Evolutionary conservation across 2,329 filamentous ascomycete species (phyloP), one percentile per base, ranked within the genome.

Genomic region (Aureobasidium sp.): DNA sequence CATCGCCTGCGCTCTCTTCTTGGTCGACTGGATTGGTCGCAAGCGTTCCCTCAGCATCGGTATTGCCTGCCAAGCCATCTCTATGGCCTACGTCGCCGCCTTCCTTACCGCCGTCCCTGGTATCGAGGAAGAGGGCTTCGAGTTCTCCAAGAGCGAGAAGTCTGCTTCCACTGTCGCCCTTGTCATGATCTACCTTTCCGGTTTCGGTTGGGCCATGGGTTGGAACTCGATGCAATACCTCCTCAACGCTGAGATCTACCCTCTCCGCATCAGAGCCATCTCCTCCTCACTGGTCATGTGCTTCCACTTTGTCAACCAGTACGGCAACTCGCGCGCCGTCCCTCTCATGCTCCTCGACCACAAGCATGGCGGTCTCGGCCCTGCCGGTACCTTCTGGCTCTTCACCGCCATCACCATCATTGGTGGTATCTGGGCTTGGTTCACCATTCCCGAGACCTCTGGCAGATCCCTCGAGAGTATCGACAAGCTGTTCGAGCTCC

Each of bases 201-300:
- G 85, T 1, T 79, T 83, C 60, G 86, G 86, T 1, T 89, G 86
- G 85, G 85, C 86, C 0, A 77, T 88, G 4, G 85, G 60, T 27
- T 90, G 86, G 86, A 90, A 89, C 74, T 83, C 79, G 1, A 88
- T 89, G 78, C 88, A 90, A 73, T 92, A 91, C 69, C 79, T 92
- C 4, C 53, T 57, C 13, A 90, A 87, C 15, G 86, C 87, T 1
- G 88, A 92, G 69, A 79, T 92, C 63, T 92, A 89, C 75, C 87
- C 88, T 0, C 79, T 91, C 10, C 81, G 87, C 3, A 84, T 92
- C 53, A 83, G 88, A 60, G 87, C 87, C 4, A 74, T 90, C 10
- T 83, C 85, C 21, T 87, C 86, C 0, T 87, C 84, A 0, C 79
- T 88, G 68, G 84, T 86, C 49, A 91, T 91, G 88, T 88, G 84